phyloP scores from a whole-genome alignment of 108 stramenopile species.

The Cyclotella cryptica region DNA sequence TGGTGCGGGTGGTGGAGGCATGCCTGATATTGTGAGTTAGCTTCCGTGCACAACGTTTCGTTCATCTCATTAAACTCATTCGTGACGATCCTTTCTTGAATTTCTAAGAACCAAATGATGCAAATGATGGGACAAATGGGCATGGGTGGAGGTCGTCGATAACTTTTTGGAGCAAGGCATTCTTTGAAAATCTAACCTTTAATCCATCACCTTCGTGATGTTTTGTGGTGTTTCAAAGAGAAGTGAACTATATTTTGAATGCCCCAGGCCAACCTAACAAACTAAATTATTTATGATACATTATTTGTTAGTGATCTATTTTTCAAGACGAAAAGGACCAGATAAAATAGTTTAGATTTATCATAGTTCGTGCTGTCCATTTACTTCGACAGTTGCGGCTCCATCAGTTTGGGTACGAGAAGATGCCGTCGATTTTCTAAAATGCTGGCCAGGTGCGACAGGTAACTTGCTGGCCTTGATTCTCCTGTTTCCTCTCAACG shows the following conservation, averaged over 20 bases:
- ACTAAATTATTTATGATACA: no score
- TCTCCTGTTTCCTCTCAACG: slow-evolving; percentile 11
- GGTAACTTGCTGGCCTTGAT: slow-evolving; percentile 31
- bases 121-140: slow-evolving; percentile 59
- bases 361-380: no score
- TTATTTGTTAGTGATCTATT: no score
- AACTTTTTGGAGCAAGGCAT: slow-evolving; percentile 77
- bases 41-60: neutral
- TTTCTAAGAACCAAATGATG: slow-evolving; percentile 50
- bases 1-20: slow-evolving; percentile 37
- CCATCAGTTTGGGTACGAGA: no score
- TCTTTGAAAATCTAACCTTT: neutral
- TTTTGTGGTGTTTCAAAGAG: neutral
- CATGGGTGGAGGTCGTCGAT: slow-evolving; percentile 67
- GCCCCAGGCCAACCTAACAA: slow-evolving; percentile 14
- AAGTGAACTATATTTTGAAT: neutral
- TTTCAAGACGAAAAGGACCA: no score
- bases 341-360: no score
- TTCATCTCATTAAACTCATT: neutral
- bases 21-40: slow-evolving; percentile 56
- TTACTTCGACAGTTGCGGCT: no score
- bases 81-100: neutral
- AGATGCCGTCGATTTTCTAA: neutral
- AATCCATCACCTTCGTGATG: neutral
- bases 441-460: slow-evolving; percentile 9